Evolutionary conservation across 768 basidiomycete species (phyloP).

Genomic region (Solioccasus polychromus): DNA sequence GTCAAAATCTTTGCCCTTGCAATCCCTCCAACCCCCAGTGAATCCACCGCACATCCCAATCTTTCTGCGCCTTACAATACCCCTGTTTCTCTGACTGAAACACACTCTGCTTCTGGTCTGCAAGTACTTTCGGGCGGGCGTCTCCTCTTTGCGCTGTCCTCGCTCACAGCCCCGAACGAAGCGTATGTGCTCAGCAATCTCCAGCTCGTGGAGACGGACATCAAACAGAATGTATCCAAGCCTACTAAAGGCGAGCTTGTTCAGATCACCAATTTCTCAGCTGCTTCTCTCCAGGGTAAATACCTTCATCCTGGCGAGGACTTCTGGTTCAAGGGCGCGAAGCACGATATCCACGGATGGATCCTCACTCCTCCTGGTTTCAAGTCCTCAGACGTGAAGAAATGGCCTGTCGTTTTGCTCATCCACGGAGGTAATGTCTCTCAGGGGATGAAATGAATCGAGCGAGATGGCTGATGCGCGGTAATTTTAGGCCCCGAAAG

Average conservation of each 20-base stretch:
- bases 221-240: conserved; percentile 31
- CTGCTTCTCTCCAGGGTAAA: conserved; percentile 53
- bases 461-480: background rate
- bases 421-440: conserved; percentile 66
- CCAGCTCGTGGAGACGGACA: conserved; percentile 40
- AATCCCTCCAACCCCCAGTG: conserved; percentile 57
- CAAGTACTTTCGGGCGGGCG: conserved; percentile 58
- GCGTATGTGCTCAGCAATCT: conserved; percentile 61
- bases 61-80: conserved; percentile 40
- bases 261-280: conserved; percentile 67
- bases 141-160: conserved; percentile 70
- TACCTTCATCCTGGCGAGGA: conserved; percentile 64
- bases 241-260: conserved; percentile 35
- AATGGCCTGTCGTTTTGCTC: conserved; percentile 75
- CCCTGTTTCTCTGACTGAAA: conserved; percentile 59
- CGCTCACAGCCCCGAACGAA: conserved; percentile 78
- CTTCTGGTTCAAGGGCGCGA: conserved; percentile 88
- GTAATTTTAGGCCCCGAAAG: conserved; percentile 59
- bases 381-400: conserved; percentile 59
- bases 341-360: conserved; percentile 82
- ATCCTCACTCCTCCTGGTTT: conserved; percentile 77
- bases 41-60: conserved; percentile 51
- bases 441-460: too few relatives aligned
- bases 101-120: conserved; percentile 57
- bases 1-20: conserved; percentile 71